phyloP scores from a whole-genome alignment of 176 grass and related monocot genomes.

The Alopecurus myosuroides region DNA sequence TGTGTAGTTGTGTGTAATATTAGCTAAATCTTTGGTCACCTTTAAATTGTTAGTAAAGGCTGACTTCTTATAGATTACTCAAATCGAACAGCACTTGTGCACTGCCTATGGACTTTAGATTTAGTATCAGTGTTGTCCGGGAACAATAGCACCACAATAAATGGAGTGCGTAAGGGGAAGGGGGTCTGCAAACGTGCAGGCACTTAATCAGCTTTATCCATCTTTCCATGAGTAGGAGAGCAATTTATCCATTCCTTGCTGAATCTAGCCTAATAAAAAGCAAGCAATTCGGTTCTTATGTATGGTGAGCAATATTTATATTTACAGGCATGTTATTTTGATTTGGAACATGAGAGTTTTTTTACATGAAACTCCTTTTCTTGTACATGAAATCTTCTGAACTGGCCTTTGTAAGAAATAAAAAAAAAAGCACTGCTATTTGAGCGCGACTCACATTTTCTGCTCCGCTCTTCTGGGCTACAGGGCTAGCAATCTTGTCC shows the following conservation, averaged over 20 bases:
- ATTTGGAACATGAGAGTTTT: neutral
- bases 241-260: neutral
- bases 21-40: neutral
- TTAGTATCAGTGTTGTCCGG: neutral
- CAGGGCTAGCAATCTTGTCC: neutral
- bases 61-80: neutral
- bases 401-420: neutral
- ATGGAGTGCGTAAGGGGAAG: neutral
- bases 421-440: neutral
- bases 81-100: neutral
- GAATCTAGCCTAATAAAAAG: neutral
- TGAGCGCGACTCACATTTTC: neutral
- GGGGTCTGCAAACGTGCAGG: neutral
- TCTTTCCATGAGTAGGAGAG: neutral
- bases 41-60: neutral
- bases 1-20: neutral
- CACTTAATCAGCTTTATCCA: neutral
- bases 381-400: neutral
- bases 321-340: neutral
- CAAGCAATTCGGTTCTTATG: neutral
- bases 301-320: neutral
- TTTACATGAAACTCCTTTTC: neutral
- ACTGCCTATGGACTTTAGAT: neutral
- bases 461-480: neutral
- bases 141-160: neutral